phyloP scores from a whole-genome alignment of 345 rosid genomes.

The Citrus mangshanensis region DNA sequence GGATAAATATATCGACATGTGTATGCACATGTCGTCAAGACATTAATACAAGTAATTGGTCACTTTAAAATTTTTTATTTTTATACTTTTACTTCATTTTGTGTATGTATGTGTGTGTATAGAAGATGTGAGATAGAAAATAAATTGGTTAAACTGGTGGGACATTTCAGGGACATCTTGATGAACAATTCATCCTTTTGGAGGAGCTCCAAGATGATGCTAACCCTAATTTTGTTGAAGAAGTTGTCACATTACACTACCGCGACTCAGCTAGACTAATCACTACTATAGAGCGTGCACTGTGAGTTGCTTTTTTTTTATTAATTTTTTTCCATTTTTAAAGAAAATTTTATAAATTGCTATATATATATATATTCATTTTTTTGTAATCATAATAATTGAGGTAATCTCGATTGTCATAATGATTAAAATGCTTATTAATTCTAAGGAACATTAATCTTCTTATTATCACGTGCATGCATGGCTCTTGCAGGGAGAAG shows the following conservation, averaged over 20 bases:
- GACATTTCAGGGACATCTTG: conserved; percentile 48
- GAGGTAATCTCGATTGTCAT: neutral
- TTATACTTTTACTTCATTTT: neutral
- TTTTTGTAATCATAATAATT: neutral
- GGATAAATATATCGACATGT: no score
- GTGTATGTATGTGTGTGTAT: no score
- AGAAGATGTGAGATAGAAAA: neutral
- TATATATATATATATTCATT: neutral
- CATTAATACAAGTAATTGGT: neutral
- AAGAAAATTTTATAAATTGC: no score
- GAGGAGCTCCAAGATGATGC: conserved; percentile 74
- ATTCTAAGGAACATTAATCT: neutral
- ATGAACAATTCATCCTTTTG: conserved; percentile 65
- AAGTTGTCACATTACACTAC: conserved; percentile 61
- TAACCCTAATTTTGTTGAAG: conserved; percentile 74
- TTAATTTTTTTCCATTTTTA: no score
- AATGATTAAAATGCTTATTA: neutral
- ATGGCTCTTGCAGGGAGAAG: conserved; percentile 40
- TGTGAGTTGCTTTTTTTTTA: conserved; percentile 31
- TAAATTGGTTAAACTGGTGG: neutral
- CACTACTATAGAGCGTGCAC: conserved; percentile 45
- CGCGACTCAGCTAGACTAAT: conserved; percentile 57
- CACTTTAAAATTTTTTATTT: neutral
- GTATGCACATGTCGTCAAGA: neutral
- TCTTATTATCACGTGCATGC: neutral